Base-by-base conservation (phyloP, 371 early-diverging fungal genomes). In the Capillidium heterosporum region DNA sequence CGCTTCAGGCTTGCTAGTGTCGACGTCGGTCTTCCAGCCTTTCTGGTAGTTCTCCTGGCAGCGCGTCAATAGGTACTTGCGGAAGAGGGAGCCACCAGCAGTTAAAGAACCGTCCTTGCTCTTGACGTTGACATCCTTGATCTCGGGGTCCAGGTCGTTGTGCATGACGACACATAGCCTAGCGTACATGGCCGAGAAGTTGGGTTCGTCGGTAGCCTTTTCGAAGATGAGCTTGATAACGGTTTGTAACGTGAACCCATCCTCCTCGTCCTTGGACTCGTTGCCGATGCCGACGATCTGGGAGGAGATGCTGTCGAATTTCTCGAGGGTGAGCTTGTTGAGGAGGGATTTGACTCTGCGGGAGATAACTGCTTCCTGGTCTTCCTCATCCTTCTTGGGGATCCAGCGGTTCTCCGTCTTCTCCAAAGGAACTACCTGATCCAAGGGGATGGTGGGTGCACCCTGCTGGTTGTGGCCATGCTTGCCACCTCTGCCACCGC, bases 281-380 rank as follows among this genome's bases (percentile, higher is more conserved):
- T 78, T 68, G 35, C 82, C 87, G 64, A 81, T 75, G n/a, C 77
- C 77, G 59, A 87, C 65, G 57, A 97, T 84, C 70, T 95, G 84
- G 55, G 69, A 71, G 1, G 89, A 79, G 31, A 95, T 81, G 28
- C 72, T 67, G 42, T 87, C 89, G 65, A 94, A 97, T 70, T 86
- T 91, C 64, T 95, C 96, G 3, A 85, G 71, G 1, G 98, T 93
- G 55, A 95, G 70, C 75, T 94, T 95, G 80, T 95, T 95, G 50
- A 97, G 73, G 23, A 92, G 71, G 56, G 82, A 75, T 72, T 86
- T 89, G 52, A 86, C 81, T 76, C 87, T 84, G 49, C 89, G 83
- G 56, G 73, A 65, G 42, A 86, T 73, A 21, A 77, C 57, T 17
- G 85, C 89, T 31, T 69, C 69, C 21, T 65, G 65, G 26, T 57